Evolutionary conservation across 345 rosid genomes (phyloP).

Genomic region (Boechera stricta): DNA sequence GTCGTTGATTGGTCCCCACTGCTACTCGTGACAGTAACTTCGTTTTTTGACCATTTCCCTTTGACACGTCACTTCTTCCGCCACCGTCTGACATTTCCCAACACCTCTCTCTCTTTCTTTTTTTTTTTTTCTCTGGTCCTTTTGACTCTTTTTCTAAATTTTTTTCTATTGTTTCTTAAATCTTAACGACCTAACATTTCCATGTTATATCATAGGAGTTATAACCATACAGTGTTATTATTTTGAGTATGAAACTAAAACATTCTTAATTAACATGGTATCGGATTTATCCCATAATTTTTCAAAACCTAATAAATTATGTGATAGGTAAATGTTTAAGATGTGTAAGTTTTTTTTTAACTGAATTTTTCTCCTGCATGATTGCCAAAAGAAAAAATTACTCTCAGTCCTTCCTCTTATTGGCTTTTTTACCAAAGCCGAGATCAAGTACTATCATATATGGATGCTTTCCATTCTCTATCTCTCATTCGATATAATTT

Average conservation of each 20-base stretch:
- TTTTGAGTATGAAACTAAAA: not conserved
- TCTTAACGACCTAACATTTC: not conserved
- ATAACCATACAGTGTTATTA: not conserved
- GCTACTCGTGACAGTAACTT: slow-evolving; percentile 34
- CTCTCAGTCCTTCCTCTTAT: no score
- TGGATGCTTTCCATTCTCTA: no score
- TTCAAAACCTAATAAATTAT: not conserved
- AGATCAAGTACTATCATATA: no score
- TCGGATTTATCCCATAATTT: not conserved
- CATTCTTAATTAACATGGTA: no score
- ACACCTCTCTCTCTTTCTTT: not conserved
- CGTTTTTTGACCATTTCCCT: slow-evolving; percentile 33
- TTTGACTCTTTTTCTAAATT: not conserved
- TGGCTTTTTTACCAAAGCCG: no score
- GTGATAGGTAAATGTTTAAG: no score
- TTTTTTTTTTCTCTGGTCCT: slow-evolving; percentile 12
- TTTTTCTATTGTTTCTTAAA: not conserved
- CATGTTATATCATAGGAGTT: not conserved
- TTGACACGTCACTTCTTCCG: slow-evolving; percentile 45
- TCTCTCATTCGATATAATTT: no score
- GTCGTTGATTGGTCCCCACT: slow-evolving; percentile 45
- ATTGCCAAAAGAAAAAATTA: no score
- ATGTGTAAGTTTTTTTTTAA: no score
- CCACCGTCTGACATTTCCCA: slow-evolving; percentile 37
- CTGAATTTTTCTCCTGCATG: no score